Evolutionary conservation across 768 basidiomycete genomes (phyloP), one percentile per base, ranked within the genome.

Genomic region (Auriculariales sp.): DNA sequence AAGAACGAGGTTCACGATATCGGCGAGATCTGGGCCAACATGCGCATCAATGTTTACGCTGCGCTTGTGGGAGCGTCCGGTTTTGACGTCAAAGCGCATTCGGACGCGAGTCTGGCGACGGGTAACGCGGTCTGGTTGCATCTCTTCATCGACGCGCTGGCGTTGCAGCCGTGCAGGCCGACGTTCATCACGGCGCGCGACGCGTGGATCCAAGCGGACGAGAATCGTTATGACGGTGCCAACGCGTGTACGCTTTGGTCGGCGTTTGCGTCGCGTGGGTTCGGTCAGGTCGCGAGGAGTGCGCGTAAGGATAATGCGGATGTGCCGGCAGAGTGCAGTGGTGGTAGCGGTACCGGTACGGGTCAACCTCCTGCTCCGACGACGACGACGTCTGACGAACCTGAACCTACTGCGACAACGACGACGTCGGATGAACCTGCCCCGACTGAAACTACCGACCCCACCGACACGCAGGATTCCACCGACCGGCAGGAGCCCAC

Each of bases 11-110:
- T 48, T 17, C 52, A 53, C 35, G 68, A 57, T 44, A 77, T 80
- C 50, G 79, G 79, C 36, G 78, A 80, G 58, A 70, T 81, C 46
- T 71, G 70, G 71, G 70, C 71, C 17, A 68, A 71, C 54, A 62
- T 69, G 35, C 63, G 71, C 28, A 59, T 63, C 58, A 61, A 63
- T 39, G 59, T 66, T 15, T 60, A 62, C 46, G 61, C 59, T 19
- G 59, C 55, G 9, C 59, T 66, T 15, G 57, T 65, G 15, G 47
- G 45, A 19, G 33, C 36, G 14, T 56, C 59, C 50, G 59, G 58
- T 36, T 64, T 54, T 54, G 60, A 62, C 4, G 42, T 48, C 3
- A 64, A 62, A 4, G 68, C 71, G 14, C 53, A 61, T 42, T 71
- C 70, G 2, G 65, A 75, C 55, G 63, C 72, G 2, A 58, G 61